Base-by-base conservation (phyloP, 1,284 basidiomycete species). In the Ganoderma leucocontextum region DNA sequence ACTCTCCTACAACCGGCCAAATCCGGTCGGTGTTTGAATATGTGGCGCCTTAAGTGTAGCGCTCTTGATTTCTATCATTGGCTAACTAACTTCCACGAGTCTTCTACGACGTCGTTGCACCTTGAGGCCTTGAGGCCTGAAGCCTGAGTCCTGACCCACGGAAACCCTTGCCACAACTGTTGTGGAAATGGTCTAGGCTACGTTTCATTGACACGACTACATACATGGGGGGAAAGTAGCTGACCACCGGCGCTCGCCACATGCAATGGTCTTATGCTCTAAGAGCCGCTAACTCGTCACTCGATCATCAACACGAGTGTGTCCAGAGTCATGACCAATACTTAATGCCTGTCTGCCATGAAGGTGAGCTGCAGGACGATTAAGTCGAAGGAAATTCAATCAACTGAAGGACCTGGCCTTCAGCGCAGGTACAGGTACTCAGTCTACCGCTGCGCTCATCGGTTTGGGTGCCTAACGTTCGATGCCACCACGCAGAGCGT, bases 21-120 rank as follows among this genome's bases (percentile, higher is more conserved):
- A 63, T 63, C 72, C 72, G 72, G 58, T 61, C 72, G 72, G 72
- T 57, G 42, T 62, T 68, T 67, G 57, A 73, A 71, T 47, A 25
- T 36, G 22, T 41, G 60, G 57, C 67, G 69, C 69, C 35, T 25
- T 38, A 15, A 10, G 6, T 7, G 42, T 60, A 29, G 58, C 58
- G 58, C 58, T 60, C 58, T 39, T 58, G 22, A 13, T 22, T 41
- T 41, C 1, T 29, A 29, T 29, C 29, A 2, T 29, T 47, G 44
- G n/a, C 8, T 47, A 8, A 22, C 8, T 47, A 8, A 22, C 44
- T 47, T 47, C 41, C 41, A n/a, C n/a, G n/a, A n/a, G n/a, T n/a
- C n/a, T n/a, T n/a, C n/a, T n/a, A n/a, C n/a, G n/a, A n/a, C n/a
- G n/a, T 41, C 13, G 12, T 41, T 41, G 29, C 41, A 41, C 41